These are phyloP conservation scores for Pleurotus tuber-regium DNA, from an alignment of 768 basidiomycete species.

Conservation along the genomic window DNA sequence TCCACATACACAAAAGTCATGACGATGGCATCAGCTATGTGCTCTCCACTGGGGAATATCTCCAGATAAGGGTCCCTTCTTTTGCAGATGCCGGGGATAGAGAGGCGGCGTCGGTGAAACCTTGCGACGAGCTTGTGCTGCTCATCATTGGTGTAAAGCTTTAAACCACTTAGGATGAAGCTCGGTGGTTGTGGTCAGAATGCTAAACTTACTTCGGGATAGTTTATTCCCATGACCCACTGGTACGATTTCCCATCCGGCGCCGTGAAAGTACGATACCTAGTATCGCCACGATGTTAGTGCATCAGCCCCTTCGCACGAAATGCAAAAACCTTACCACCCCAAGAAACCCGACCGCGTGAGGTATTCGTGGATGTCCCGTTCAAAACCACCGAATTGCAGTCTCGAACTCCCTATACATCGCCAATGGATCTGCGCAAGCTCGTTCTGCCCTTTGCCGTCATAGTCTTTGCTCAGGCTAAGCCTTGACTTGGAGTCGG, in stretches of 20 bases:
- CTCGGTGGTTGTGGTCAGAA: neutral
- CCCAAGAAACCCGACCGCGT: conserved; percentile 19
- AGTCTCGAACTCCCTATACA: conserved; percentile 26
- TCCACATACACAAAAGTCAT: conserved; percentile 29
- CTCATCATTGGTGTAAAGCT: conserved; percentile 8
- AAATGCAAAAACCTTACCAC: conserved; percentile 20
- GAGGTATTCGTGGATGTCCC: conserved; percentile 24
- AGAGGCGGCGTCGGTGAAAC: conserved; percentile 4
- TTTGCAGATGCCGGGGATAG: conserved; percentile 11
- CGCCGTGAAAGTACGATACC: conserved; percentile 20
- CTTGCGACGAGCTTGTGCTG: neutral
- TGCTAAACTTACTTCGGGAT: neutral
- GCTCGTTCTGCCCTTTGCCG: conserved; percentile 19
- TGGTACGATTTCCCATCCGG: conserved; percentile 25
- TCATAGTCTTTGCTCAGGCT: neutral
- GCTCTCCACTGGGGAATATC: conserved; percentile 21
- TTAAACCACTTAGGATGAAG: neutral
- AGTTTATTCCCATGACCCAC: conserved; percentile 17
- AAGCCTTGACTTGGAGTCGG: conserved; percentile 3
- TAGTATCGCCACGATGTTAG: too few species aligned
- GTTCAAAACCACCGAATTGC: conserved; percentile 23
- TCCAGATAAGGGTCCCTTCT: conserved; percentile 17
- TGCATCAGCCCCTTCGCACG: too few species aligned
- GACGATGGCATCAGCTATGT: conserved; percentile 25
- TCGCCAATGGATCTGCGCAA: conserved; percentile 35